Evolutionary conservation across 176 grass and related monocot species (phyloP).

Genomic region (Ensete glaucum): DNA sequence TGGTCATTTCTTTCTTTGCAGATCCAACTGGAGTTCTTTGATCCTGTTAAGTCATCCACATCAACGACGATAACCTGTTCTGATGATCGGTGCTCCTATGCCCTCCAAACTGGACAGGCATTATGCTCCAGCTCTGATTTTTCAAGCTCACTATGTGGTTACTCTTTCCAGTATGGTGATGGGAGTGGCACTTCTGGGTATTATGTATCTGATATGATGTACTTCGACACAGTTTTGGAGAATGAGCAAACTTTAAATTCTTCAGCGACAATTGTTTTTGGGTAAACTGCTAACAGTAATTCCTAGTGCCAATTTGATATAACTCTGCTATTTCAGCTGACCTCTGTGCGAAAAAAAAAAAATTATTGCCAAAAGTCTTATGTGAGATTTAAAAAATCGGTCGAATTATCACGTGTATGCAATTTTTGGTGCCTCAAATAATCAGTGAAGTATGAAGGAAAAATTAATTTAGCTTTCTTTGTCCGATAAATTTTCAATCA

Average conservation of each 20-base stretch:
- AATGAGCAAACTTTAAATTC: conserved; percentile 70
- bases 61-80: conserved; percentile 54
- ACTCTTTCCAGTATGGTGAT: conserved; percentile 91
- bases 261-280: conserved; percentile 77
- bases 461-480: background rate
- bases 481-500: background rate
- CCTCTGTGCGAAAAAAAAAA: background rate
- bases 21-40: conserved; percentile 78
- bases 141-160: conserved; percentile 45
- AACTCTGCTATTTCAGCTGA: background rate
- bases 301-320: background rate
- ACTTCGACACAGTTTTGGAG: conserved; percentile 60
- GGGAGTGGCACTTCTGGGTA: conserved; percentile 92
- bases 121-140: conserved; percentile 35
- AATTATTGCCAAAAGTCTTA: background rate
- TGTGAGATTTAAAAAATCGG: too few relatives aligned
- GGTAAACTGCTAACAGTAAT: conserved; percentile 31
- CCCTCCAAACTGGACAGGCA: conserved; percentile 70
- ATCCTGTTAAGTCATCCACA: conserved; percentile 61
- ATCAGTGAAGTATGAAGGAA: too few relatives aligned
- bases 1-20: conserved; percentile 21
- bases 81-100: conserved; percentile 66
- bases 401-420: too few relatives aligned
- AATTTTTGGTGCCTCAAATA: too few relatives aligned
- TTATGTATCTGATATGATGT: conserved; percentile 72